phyloP scores from a whole-genome alignment of 345 rosid species.

The Bretschneidera sinensis region DNA sequence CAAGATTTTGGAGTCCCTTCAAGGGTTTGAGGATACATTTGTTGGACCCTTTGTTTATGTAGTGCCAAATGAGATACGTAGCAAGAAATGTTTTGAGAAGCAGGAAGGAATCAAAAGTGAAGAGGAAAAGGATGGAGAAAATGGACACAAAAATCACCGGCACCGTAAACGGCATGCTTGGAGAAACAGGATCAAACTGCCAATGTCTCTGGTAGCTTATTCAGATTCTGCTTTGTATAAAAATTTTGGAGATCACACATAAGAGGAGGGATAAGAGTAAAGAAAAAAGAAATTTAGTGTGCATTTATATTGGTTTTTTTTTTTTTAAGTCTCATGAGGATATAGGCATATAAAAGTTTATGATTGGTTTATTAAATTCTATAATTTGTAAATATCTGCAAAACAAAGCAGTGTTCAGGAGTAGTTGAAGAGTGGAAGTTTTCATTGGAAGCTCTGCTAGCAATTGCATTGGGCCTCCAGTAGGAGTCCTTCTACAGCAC shows the following conservation, averaged over 20 bases:
- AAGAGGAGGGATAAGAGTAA: too few species aligned
- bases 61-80: slow-evolving; percentile 29
- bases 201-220: slow-evolving; percentile 24
- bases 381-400: neutral
- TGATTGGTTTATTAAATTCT: too few species aligned
- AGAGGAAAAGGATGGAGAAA: slow-evolving; percentile 22
- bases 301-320: too few species aligned
- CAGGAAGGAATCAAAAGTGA: slow-evolving; percentile 1
- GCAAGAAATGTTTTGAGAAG: slow-evolving; percentile 8
- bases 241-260: slow-evolving; percentile 5
- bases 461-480: too few species aligned
- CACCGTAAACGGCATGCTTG: neutral
- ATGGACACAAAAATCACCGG: neutral
- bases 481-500: too few species aligned
- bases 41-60: slow-evolving; percentile 41
- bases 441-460: too few species aligned
- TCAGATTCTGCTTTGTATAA: slow-evolving; percentile 40
- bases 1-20: slow-evolving; percentile 49
- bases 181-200: slow-evolving; percentile 25
- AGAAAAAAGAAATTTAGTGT: too few species aligned
- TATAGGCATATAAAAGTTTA: neutral
- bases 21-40: slow-evolving; percentile 38
- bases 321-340: too few species aligned
- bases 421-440: too few species aligned
- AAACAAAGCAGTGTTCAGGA: too few species aligned